phyloP scores from a whole-genome alignment of 148 eudicot species.

The Euryodendron excelsum region DNA sequence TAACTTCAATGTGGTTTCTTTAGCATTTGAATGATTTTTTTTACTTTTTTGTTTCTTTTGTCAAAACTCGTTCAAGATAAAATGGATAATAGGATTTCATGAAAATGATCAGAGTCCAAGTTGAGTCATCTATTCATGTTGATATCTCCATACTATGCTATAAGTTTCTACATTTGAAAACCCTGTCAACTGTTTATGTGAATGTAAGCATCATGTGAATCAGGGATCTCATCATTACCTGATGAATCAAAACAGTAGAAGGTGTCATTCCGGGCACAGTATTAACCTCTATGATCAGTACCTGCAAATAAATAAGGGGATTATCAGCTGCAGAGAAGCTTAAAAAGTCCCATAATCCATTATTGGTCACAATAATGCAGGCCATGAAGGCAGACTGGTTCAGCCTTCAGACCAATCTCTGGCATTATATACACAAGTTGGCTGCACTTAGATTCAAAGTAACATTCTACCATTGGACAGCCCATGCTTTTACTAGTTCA shows the following conservation, averaged over 20 bases:
- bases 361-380: not conserved
- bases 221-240: conserved; percentile 45
- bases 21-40: not conserved
- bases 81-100: not conserved
- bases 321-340: not conserved
- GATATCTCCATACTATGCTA: conserved; percentile 5
- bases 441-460: not conserved
- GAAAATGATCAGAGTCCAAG: not conserved
- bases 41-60: too few relatives aligned
- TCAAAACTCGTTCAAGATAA: not conserved
- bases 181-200: not conserved
- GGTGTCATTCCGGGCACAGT: conserved; percentile 99
- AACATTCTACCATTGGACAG: not conserved
- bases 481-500: not conserved
- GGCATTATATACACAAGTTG: not conserved
- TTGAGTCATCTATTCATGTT: not conserved
- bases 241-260: conserved; percentile 88
- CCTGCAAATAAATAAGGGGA: conserved; percentile 38
- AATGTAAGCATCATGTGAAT: not conserved
- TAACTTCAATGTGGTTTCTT: not conserved
- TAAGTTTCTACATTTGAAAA: not conserved
- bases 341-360: not conserved
- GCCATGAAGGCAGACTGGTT: not conserved
- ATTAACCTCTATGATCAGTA: conserved; percentile 82
- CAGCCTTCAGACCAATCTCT: not conserved